Percentiles rank a stretch among this genome's conserved stretches.
Conservation (phyloP, 768 basidiomycete species). For the Cystobasidium tubakii region DNA sequence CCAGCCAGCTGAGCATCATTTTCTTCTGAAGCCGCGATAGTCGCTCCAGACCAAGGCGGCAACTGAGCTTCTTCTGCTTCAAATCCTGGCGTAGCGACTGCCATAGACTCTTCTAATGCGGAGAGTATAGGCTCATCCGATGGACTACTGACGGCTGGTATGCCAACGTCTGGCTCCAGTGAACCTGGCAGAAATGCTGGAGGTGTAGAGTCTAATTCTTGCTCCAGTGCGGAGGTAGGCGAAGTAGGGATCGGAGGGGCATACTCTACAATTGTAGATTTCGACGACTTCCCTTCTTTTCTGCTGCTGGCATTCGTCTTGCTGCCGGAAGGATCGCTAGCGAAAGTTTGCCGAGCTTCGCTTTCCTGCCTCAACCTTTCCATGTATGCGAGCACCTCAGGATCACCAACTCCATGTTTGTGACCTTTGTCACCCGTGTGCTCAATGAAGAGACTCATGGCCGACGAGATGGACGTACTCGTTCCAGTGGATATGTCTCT, state of each 20-base stretch:
- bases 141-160: not conserved
- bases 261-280: not conserved
- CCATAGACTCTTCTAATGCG: not conserved
- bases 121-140: not conserved
- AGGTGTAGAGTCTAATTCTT: not conserved
- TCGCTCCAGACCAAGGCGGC: not conserved
- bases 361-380: not conserved
- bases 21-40: not conserved
- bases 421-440: not conserved
- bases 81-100: not conserved
- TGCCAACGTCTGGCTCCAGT: not conserved
- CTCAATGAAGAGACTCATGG: constrained; percentile 27
- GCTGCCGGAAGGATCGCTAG: not conserved
- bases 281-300: not conserved
- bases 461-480: not conserved
- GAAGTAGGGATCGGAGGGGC: not conserved
- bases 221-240: not conserved
- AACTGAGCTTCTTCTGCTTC: not conserved
- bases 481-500: not conserved
- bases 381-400: constrained; percentile 34
- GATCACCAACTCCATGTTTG: not conserved
- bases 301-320: not conserved
- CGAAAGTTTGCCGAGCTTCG: not conserved
- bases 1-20: not conserved
- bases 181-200: not conserved